Base-by-base conservation (phyloP, 2,329 filamentous ascomycete genomes). In the Intubia oerlemansii region DNA sequence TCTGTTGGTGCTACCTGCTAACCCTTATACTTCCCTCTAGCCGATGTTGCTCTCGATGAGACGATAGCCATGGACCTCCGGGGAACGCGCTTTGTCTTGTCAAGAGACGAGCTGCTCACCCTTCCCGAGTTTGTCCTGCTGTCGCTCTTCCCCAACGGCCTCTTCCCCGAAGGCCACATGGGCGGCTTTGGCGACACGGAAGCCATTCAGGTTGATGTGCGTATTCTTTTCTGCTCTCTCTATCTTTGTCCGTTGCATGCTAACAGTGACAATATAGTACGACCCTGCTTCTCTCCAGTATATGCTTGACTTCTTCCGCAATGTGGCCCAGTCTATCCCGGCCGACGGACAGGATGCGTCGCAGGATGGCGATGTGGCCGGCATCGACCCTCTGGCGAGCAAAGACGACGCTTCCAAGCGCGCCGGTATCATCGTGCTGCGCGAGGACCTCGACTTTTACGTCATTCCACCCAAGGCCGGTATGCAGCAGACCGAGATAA, bases 251-350 rank as follows among this genome's bases (percentile, higher is more conserved):
- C 5, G 1, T n/a, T 15, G 10, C 11, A 10, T 3, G 5, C 3
- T 14, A 17, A 25, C 19, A 24, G 23, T 22, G 9, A 30, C 30
- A 11, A n/a, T 9, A n/a, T 17, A 98, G 88, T 98, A 95, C 56
- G 88, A 98, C 51, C 85, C 88, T 15, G 73, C 74, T 30, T 95
- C 85, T 27, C 67, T 98, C 31, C 82, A 95, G 53, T 98, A 95
- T 56, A 98, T 98, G 88, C 68, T 98, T 38, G 85, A 93, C 44
- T 98, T 98, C 54, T 98, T 98, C 59, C 77, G 88, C 38, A 73
- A 74, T 39, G 85, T 98, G 37, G 88, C 88, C 30, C 82, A 93
- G 52, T 88, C 84, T n/a, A 95, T 98, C 40, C 81, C 80, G n/a
- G n/a, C n/a, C n/a, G 8, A 64, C 68, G 24, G 70, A 79, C 37